Percentiles rank a stretch among this genome's conserved stretches.
Evolutionary conservation across 23 red algal genomes (phyloP).

Genomic region (Gracilaria vermiculophylla): DNA sequence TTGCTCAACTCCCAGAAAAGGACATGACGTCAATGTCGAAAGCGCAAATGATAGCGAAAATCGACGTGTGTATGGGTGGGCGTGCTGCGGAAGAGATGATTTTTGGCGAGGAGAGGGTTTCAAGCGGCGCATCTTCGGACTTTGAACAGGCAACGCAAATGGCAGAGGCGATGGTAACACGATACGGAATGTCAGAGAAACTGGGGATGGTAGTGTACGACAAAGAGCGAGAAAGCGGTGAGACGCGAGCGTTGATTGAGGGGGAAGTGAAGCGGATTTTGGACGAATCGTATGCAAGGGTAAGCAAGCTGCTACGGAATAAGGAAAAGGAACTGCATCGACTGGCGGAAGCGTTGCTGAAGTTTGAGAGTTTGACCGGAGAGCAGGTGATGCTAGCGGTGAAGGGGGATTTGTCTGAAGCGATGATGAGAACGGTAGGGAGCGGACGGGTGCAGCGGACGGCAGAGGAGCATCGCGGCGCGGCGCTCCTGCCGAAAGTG

Average conservation of each 20-base stretch:
- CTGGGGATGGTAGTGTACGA: constrained; percentile 88
- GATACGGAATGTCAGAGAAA: constrained; percentile 91
- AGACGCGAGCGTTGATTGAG: constrained; percentile 81
- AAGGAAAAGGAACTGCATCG: constrained; percentile 85
- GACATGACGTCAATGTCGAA: constrained; percentile 88
- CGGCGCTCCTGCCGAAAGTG: no score
- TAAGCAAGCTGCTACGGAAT: constrained; percentile 64
- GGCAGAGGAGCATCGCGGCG: background rate
- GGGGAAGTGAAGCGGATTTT: constrained; percentile 77
- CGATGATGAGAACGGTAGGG: background rate
- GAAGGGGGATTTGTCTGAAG: constrained; percentile 40
- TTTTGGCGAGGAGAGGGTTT: constrained; percentile 89
- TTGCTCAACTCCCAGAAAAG: constrained; percentile 89
- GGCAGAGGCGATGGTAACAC: constrained; percentile 98
- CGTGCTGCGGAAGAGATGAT: constrained; percentile 93
- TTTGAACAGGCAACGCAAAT: constrained; percentile 91
- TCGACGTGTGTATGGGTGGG: constrained; percentile 97
- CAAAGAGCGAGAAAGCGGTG: constrained; percentile 69
- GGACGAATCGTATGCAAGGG: constrained; percentile 78
- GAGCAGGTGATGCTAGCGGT: constrained; percentile 80
- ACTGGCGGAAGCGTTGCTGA: constrained; percentile 80
- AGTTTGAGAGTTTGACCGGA: constrained; percentile 86
- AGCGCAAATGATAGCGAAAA: constrained; percentile 90
- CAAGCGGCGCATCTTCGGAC: constrained; percentile 83
- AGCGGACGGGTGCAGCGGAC: background rate